Evolutionary conservation across 2,329 filamentous ascomycete species (phyloP).

Genomic region (Endoconidiophora laricicola): DNA sequence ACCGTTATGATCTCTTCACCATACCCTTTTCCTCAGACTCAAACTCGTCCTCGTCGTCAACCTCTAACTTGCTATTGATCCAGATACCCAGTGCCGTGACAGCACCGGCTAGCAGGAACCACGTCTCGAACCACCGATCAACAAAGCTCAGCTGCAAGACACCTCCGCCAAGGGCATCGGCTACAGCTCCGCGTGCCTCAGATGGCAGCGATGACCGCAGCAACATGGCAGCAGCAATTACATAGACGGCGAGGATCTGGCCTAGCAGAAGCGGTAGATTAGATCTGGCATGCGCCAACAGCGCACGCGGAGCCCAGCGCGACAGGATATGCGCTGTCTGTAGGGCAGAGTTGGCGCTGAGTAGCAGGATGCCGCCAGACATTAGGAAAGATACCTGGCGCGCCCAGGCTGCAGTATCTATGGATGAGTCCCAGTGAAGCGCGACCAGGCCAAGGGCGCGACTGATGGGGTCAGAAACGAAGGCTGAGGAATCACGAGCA

Average conservation of each 20-base stretch:
- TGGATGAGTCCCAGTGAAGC: conserved; percentile 66
- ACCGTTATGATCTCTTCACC: conserved; percentile 42
- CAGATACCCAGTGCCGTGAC: conserved; percentile 56
- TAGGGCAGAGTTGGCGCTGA: conserved; percentile 66
- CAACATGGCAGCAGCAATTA: conserved; percentile 63
- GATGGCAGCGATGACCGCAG: conserved; percentile 46
- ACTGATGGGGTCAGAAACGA: conserved; percentile 54
- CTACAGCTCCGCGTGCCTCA: conserved; percentile 61
- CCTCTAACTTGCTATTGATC: conserved; percentile 30
- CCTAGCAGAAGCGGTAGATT: conserved; percentile 64
- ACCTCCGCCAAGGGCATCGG: conserved; percentile 55
- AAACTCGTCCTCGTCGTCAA: conserved; percentile 43
- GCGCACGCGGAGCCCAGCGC: conserved; percentile 52
- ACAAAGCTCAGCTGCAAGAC: conserved; percentile 44
- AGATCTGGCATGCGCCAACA: conserved; percentile 59
- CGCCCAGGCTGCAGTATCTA: conserved; percentile 71
- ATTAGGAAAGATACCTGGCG: conserved; percentile 78
- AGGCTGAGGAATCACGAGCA: conserved; percentile 15
- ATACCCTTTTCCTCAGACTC: conserved; percentile 53
- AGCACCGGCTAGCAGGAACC: conserved; percentile 57
- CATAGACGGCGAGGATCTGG: conserved; percentile 71
- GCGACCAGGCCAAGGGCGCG: conserved; percentile 65
- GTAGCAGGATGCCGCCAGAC: conserved; percentile 65
- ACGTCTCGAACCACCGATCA: conserved; percentile 72
- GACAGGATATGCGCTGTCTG: conserved; percentile 73